Conservation (phyloP, 2,329 filamentous ascomycete genomes). For the Fusarium anthophilum region DNA sequence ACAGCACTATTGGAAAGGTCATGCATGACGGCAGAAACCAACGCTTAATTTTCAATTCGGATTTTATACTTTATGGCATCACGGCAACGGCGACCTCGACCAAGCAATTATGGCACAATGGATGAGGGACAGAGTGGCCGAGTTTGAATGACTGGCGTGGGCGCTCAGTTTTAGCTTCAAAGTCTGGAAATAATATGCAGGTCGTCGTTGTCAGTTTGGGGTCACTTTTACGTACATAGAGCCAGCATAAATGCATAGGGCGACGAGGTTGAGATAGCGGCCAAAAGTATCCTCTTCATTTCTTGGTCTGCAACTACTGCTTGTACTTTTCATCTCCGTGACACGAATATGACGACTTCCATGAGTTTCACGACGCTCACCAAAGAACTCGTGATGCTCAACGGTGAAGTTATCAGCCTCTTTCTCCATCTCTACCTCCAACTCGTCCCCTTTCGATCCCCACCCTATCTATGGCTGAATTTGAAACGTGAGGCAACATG, state of each 20-base stretch:
- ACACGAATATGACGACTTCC: neutral
- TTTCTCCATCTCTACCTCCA: neutral
- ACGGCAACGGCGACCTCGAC: conserved; percentile 24
- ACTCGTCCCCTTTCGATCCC: neutral
- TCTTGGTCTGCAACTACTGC: conserved; percentile 22
- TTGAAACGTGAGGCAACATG: neutral
- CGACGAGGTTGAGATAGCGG: conserved; percentile 2
- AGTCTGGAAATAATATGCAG: conserved; percentile 39
- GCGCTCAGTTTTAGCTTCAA: conserved; percentile 7
- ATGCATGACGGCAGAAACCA: conserved; percentile 31
- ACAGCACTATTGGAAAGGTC: conserved; percentile 34
- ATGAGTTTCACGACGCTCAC: neutral
- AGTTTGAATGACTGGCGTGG: conserved; percentile 9
- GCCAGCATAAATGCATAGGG: conserved; percentile 13
- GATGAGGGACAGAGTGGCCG: neutral
- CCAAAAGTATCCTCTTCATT: conserved; percentile 34
- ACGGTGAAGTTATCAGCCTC: neutral
- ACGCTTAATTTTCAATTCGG: conserved; percentile 34
- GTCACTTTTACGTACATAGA: conserved; percentile 38
- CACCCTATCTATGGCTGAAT: neutral
- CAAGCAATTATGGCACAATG: neutral
- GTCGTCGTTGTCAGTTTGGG: conserved; percentile 33
- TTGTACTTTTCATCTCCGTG: conserved; percentile 13
- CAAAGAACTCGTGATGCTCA: neutral
- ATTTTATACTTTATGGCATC: conserved; percentile 30